These are phyloP conservation scores for Chalciporus chontae DNA, from an alignment of 768 basidiomycete genomes.

Conservation along the genomic window DNA sequence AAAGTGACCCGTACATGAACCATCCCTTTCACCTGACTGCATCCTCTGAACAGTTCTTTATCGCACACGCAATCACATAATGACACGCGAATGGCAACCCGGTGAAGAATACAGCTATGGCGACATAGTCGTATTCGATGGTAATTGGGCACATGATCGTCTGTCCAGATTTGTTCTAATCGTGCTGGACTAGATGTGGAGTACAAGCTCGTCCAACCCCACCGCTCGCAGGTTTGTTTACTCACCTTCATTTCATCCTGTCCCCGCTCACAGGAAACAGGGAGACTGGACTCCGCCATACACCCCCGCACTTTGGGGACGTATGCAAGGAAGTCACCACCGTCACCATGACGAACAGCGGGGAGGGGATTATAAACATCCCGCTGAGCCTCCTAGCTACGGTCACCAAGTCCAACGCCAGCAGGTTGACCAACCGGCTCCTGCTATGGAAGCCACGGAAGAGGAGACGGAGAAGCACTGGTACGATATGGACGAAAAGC, in stretches of 20 bases:
- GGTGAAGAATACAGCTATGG: conserved; percentile 55
- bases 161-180: conserved; percentile 7
- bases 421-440: conserved; percentile 20
- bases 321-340: conserved; percentile 34
- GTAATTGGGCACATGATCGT: conserved; percentile 32
- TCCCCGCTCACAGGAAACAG: conserved; percentile 32
- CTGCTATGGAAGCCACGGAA: conserved; percentile 26
- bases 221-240: conserved; percentile 56
- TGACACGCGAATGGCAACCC: conserved; percentile 56
- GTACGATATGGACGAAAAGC: conserved; percentile 51
- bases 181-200: conserved; percentile 33
- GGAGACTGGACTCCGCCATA: conserved; percentile 62
- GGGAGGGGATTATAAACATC: conserved; percentile 14
- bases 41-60: conserved; percentile 4
- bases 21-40: conserved; percentile 1
- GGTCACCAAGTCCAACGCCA: conserved; percentile 28
- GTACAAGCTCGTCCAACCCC: conserved; percentile 73
- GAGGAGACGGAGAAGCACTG: conserved; percentile 54
- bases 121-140: conserved; percentile 54
- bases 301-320: conserved; percentile 69
- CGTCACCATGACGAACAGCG: conserved; percentile 17
- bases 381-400: conserved; percentile 5
- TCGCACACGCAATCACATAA: conserved; percentile 18
- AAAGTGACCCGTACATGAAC: conserved; percentile 5
- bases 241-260: neutral